Evolutionary conservation across 2,329 filamentous ascomycete genomes (phyloP).

Genomic region (Cytospora chrysosperma): DNA sequence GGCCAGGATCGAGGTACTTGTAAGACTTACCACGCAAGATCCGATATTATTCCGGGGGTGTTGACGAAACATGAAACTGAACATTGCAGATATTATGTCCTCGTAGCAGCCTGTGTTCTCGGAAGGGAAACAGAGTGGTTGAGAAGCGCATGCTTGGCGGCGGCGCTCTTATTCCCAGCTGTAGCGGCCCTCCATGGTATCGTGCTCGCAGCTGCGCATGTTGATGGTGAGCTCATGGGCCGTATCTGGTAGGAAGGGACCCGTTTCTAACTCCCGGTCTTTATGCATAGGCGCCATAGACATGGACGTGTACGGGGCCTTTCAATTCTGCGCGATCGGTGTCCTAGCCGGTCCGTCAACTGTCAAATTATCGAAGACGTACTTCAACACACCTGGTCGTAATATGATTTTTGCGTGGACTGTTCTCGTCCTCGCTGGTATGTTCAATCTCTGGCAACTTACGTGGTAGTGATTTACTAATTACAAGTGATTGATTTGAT

Average conservation of each 20-base stretch:
- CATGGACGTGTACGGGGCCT: constrained; percentile 67
- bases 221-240: constrained; percentile 46
- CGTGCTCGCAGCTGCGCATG: constrained; percentile 58
- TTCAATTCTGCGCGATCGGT: constrained; percentile 66
- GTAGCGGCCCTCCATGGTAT: constrained; percentile 64
- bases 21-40: constrained; percentile 34
- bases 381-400: constrained; percentile 62
- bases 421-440: constrained; percentile 57
- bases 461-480: neutral
- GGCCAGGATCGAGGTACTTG: constrained; percentile 52
- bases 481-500: no score
- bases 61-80: neutral
- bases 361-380: constrained; percentile 59
- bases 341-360: constrained; percentile 64
- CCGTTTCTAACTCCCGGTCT: neutral
- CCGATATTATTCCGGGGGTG: no score
- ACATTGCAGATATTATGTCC: constrained; percentile 58
- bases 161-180: constrained; percentile 60
- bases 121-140: constrained; percentile 63
- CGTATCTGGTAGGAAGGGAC: no score
- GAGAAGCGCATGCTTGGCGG: constrained; percentile 61
- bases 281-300: constrained; percentile 56
- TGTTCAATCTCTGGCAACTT: constrained; percentile 8
- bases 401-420: constrained; percentile 69
- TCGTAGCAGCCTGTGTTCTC: constrained; percentile 62